phyloP scores from a whole-genome alignment of 345 rosid species.

The Excoecaria cochinchinensis region DNA sequence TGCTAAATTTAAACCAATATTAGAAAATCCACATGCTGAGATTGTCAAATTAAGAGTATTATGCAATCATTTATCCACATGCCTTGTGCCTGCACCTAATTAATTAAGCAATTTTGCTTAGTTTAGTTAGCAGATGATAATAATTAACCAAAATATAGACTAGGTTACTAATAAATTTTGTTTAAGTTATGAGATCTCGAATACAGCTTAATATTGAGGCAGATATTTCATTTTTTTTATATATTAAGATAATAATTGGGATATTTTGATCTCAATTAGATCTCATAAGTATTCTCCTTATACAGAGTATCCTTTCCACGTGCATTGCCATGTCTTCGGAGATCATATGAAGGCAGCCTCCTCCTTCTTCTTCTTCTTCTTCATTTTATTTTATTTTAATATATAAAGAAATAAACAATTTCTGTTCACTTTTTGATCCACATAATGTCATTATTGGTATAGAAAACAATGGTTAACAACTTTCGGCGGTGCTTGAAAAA shows the following conservation, averaged over 20 bases:
- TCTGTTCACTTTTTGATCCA: neutral
- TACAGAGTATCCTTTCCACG: conserved; percentile 20
- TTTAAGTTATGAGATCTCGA: too few species aligned
- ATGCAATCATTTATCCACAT: neutral
- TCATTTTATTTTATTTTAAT: too few species aligned
- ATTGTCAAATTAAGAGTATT: neutral
- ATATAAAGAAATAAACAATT: too few species aligned
- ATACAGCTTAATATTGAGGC: too few species aligned
- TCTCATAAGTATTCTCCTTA: neutral
- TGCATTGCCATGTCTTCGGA: conserved; percentile 7
- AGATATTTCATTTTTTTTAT: too few species aligned
- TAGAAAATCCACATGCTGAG: neutral
- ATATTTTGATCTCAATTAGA: conserved; percentile 8
- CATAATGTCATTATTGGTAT: conserved; percentile 11
- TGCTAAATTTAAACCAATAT: neutral
- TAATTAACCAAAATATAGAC: too few species aligned
- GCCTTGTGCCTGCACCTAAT: neutral
- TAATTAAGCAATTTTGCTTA: neutral
- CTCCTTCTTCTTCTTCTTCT: neutral
- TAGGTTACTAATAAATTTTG: too few species aligned
- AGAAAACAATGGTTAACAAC: conserved; percentile 1
- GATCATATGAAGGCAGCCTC: conserved; percentile 9
- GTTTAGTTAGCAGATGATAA: too few species aligned
- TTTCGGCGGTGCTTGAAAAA: conserved; percentile 36
- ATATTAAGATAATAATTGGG: too few species aligned